phyloP scores from a whole-genome alignment of 129 eudicot species.

The Pulicaria dysenterica region DNA sequence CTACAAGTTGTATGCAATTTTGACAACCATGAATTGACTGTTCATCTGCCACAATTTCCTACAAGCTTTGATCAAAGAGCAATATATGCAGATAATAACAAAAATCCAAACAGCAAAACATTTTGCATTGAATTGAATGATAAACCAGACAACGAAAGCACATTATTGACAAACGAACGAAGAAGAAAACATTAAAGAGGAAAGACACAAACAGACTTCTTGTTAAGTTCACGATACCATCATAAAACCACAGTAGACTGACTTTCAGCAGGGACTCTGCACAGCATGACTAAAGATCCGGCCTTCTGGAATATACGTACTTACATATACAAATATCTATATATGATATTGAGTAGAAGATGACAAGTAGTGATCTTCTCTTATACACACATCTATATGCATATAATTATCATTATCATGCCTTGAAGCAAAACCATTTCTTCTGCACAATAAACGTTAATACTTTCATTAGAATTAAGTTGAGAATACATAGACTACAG shows the following conservation, averaged over 20 bases:
- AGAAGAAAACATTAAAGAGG: neutral
- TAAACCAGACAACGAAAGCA: conserved; percentile 22
- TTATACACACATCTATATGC: conserved; percentile 21
- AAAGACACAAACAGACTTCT: neutral
- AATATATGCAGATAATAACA: neutral
- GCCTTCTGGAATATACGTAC: conserved; percentile 22
- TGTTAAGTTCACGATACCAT: conserved; percentile 25
- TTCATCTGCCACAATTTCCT: neutral
- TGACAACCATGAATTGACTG: neutral
- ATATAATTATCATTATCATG: conserved; percentile 17
- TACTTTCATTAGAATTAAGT: conserved; percentile 15
- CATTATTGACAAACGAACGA: conserved; percentile 11
- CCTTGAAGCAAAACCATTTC: conserved; percentile 73
- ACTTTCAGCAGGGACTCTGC: neutral
- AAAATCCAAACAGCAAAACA: neutral
- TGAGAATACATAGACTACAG: neutral
- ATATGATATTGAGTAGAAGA: conserved; percentile 29
- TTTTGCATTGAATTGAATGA: conserved; percentile 22
- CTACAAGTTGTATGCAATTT: conserved; percentile 5
- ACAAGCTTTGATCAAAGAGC: no score
- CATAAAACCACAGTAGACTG: conserved; percentile 1
- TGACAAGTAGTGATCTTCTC: conserved; percentile 18
- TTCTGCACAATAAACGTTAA: conserved; percentile 51
- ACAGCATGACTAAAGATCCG: conserved; percentile 20
- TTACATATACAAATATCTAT: conserved; percentile 34